phyloP scores from a whole-genome alignment of 352 stramenopile genomes.

The Globisporangium cederbergense region DNA sequence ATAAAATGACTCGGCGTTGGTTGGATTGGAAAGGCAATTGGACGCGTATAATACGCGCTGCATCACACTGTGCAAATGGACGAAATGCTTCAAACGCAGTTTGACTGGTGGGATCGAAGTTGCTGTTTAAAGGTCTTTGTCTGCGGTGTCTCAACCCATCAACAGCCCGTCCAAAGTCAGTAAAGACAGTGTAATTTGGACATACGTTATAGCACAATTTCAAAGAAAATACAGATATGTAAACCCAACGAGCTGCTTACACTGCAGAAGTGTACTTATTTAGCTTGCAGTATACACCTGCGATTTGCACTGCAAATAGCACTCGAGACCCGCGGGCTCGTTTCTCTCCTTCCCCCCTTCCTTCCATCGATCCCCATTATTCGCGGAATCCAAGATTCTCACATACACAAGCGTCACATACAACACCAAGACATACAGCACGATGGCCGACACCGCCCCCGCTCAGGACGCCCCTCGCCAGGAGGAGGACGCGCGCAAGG shows the following conservation, averaged over 20 bases:
- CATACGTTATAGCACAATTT: no score
- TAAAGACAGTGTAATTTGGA: background rate
- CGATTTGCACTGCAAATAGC: background rate
- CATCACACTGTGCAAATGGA: background rate
- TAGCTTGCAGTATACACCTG: background rate
- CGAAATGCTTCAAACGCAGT: background rate
- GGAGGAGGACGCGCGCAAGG: conserved; percentile 79
- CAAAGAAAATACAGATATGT: background rate
- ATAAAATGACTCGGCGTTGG: background rate
- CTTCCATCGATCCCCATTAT: conserved; percentile 4
- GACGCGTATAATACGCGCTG: background rate
- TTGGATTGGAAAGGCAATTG: background rate
- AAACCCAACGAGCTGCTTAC: background rate
- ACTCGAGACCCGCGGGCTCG: background rate
- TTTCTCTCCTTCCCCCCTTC: conserved; percentile 1
- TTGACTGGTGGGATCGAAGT: background rate
- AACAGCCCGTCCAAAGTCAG: background rate
- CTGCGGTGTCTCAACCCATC: background rate
- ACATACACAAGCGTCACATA: background rate
- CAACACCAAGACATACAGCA: conserved; percentile 9
- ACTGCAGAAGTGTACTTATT: background rate
- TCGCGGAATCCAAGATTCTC: conserved; percentile 5
- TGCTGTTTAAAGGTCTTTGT: background rate
- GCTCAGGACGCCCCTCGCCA: conserved; percentile 42
- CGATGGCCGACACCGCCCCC: conserved; percentile 57